Evolutionary conservation across 805 yeast species (phyloP).

Genomic region (Saccharomycopsis synnaedendra): DNA sequence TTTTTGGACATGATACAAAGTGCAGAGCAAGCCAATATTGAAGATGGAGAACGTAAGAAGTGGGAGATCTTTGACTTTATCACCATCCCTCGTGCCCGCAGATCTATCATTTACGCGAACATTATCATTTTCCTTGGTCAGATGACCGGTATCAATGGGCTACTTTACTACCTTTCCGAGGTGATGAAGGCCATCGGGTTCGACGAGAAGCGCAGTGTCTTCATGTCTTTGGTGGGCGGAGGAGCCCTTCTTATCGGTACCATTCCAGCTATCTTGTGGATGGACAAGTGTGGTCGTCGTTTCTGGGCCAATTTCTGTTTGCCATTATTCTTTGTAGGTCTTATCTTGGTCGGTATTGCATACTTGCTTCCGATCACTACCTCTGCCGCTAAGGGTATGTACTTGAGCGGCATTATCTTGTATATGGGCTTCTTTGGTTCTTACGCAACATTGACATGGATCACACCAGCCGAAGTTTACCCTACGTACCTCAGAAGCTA

Average conservation of each 20-base stretch:
- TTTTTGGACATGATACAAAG: slow-evolving; percentile 47
- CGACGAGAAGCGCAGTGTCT: slow-evolving; percentile 36
- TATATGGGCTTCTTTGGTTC: slow-evolving; percentile 60
- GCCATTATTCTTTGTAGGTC: slow-evolving; percentile 48
- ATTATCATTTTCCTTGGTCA: slow-evolving; percentile 53
- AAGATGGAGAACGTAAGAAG: slow-evolving; percentile 28
- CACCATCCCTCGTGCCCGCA: slow-evolving; percentile 44
- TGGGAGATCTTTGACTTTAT: slow-evolving; percentile 39
- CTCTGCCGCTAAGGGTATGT: slow-evolving; percentile 43
- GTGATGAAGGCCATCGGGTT: slow-evolving; percentile 48
- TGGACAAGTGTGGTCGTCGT: slow-evolving; percentile 48
- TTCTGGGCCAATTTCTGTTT: slow-evolving; percentile 44
- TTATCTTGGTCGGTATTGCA: slow-evolving; percentile 49
- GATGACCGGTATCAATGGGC: slow-evolving; percentile 58
- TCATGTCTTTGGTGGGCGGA: slow-evolving; percentile 63
- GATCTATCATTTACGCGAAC: slow-evolving; percentile 46
- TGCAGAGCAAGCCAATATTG: slow-evolving; percentile 33
- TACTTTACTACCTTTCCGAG: slow-evolving; percentile 53
- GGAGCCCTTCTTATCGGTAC: slow-evolving; percentile 52
- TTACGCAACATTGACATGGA: slow-evolving; percentile 60
- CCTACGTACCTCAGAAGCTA: slow-evolving; percentile 47
- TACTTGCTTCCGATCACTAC: slow-evolving; percentile 31
- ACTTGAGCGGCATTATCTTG: slow-evolving; percentile 49
- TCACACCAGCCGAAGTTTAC: slow-evolving; percentile 53
- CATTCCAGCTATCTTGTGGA: slow-evolving; percentile 50